Conservation (phyloP, 73 alveolate genomes). For the Paramecium sexaurelia region DNA sequence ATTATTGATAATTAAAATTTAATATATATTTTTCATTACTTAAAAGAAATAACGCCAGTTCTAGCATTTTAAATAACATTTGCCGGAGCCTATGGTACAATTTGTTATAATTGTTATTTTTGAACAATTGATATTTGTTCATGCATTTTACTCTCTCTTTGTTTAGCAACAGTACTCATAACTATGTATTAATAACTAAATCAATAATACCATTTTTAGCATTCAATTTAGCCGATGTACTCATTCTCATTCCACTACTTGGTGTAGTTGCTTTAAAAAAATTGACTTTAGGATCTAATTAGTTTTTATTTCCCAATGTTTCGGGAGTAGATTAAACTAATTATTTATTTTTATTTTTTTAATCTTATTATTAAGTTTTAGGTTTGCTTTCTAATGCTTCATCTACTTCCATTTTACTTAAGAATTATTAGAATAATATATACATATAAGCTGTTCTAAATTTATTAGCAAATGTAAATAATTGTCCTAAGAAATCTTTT, state of each 20-base stretch:
- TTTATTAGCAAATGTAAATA: conserved; percentile 35
- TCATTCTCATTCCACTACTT: conserved; percentile 30
- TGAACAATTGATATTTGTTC: neutral
- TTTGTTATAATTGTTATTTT: neutral
- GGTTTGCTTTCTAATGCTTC: conserved; percentile 43
- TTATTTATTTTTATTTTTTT: neutral
- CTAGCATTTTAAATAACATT: neutral
- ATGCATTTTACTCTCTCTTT: conserved; percentile 52
- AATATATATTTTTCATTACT: neutral
- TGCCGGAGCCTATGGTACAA: neutral
- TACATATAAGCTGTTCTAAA: conserved; percentile 45
- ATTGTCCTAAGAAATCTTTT: conserved; percentile 2
- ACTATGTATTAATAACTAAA: neutral
- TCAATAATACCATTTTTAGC: conserved; percentile 20
- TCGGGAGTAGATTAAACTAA: conserved; percentile 9
- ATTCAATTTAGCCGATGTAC: conserved; percentile 38
- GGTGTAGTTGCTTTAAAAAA: neutral
- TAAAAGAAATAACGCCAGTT: neutral
- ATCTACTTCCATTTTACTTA: conserved; percentile 55
- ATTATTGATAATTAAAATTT: neutral
- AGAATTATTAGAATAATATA: neutral
- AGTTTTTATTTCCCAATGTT: neutral
- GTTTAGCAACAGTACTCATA: neutral
- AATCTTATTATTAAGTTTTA: neutral
- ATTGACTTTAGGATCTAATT: neutral